Conservation (phyloP, 805 yeast genomes). For the Wickerhamiella slavikovae region DNA sequence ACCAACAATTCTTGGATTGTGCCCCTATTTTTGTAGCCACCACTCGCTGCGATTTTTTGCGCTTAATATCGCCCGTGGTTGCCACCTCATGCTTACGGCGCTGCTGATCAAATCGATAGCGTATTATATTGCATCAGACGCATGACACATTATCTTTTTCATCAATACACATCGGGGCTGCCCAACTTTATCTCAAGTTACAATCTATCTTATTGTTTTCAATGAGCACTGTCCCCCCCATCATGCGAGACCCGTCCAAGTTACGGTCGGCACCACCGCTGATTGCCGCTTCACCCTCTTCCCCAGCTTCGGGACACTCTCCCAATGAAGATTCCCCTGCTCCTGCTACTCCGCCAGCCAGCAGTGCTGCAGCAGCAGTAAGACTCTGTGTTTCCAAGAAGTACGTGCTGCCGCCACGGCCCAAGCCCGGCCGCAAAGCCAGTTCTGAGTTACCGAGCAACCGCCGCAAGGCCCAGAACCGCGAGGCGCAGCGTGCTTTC, state of each 20-base stretch:
- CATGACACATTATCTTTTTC: slow-evolving; percentile 9
- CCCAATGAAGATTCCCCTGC: slow-evolving; percentile 1
- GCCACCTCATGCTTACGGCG: no score
- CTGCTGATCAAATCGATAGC: slow-evolving; percentile 4
- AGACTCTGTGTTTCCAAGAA: slow-evolving; percentile 37
- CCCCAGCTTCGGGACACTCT: no score
- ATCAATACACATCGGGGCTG: slow-evolving; percentile 7
- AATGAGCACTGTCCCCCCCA: not conserved
- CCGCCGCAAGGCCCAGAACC: slow-evolving; percentile 29
- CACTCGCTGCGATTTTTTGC: no score
- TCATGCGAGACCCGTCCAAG: not conserved
- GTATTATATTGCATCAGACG: slow-evolving; percentile 3
- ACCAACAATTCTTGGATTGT: no score
- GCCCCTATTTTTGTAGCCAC: no score
- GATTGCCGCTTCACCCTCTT: not conserved
- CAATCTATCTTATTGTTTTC: not conserved
- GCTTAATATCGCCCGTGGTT: no score
- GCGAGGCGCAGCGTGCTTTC: slow-evolving; percentile 63
- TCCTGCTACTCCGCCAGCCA: not conserved
- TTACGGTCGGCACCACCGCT: not conserved
- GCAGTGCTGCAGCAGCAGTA: slow-evolving; percentile 1
- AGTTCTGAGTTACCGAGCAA: slow-evolving; percentile 63
- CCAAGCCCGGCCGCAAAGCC: slow-evolving; percentile 42
- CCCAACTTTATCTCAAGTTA: not conserved
- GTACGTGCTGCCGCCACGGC: slow-evolving; percentile 75